phyloP scores from a whole-genome alignment of 306 rosid genomes.

The Citrullus colocynthis region DNA sequence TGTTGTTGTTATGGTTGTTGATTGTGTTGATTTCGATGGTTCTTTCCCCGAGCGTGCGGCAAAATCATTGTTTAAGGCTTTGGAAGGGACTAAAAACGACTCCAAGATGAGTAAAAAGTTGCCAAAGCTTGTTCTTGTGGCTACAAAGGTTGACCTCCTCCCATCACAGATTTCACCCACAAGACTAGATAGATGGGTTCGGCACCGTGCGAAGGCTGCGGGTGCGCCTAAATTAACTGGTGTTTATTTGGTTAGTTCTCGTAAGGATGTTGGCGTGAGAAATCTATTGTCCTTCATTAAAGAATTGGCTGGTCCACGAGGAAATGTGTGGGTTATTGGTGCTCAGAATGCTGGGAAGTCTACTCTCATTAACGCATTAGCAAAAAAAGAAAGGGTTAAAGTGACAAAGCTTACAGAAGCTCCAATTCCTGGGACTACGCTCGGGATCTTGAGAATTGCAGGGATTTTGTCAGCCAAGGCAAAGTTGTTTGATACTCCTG shows the following conservation, averaged over 20 bases:
- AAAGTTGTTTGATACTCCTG: conserved; percentile 88
- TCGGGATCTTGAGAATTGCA: conserved; percentile 76
- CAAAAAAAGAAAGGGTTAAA: conserved; percentile 74
- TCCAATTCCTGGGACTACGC: conserved; percentile 85
- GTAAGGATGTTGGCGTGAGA: conserved; percentile 65
- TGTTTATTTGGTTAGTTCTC: conserved; percentile 71
- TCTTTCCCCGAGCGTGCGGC: conserved; percentile 75
- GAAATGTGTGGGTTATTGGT: conserved; percentile 93
- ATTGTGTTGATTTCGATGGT: conserved; percentile 92
- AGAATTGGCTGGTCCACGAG: conserved; percentile 84
- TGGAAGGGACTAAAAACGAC: conserved; percentile 38
- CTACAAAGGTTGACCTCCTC: conserved; percentile 82
- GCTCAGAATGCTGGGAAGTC: conserved; percentile 98
- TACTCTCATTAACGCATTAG: conserved; percentile 64
- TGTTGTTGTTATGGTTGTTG: conserved; percentile 84
- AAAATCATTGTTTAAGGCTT: conserved; percentile 54
- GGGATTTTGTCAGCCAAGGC: conserved; percentile 89
- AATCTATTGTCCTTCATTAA: conserved; percentile 68
- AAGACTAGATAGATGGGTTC: conserved; percentile 85
- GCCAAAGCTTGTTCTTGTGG: conserved; percentile 89
- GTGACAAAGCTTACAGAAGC: conserved; percentile 86
- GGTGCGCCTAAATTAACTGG: conserved; percentile 78
- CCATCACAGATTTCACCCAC: conserved; percentile 78
- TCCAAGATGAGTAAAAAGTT: conserved; percentile 38
- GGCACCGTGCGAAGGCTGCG: conserved; percentile 59